Evolutionary conservation across 352 stramenopile species (phyloP), one percentile per base, ranked within the genome.

Genomic region (Phytophthora nicotianae): DNA sequence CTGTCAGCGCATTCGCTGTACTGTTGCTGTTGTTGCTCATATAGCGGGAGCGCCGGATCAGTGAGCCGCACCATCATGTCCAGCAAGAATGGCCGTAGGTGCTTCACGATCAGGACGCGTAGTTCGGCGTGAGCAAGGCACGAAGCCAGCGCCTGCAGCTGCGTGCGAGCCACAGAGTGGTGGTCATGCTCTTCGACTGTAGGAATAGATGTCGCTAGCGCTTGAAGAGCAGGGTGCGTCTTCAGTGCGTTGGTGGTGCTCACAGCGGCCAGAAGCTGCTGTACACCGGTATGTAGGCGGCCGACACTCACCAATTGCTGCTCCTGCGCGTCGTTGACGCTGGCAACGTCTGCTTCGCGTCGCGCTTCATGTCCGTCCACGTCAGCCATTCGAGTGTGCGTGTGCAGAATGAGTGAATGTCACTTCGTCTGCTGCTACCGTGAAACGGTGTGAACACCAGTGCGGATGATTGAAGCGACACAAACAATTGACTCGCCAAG

Each of bases 11-110:
- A 90, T 51, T 71, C 62, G 10, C 2, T 33, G 29, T 58, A 58
- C n/a, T 60, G 29, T 1, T 66, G 19, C 4, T 50, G 16, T 0
- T 54, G 48, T 8, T 55, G 38, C 16, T 89, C 75, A 58, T 83
- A 87, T 37, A 92, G 45, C 26, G 56, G 66, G 14, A 83, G 56
- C 3, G 57, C 62, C 10, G 78, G 72, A 52, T 92, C 77, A 33
- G 83, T 70, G 11, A 96, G 63, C 4, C 82, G 84, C 43, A 75
- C 76, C 40, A 90, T 68, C 37, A 95, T 61, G 38, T 96, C 88
- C 50, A 93, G 59, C 20, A 82, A 47, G 41, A 93, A 96, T 26
- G 86, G 77, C 16, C 83, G 77, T 37, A 96, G 59, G 50, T 92
- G 60, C 51, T 81, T 71, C 23, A 93, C 58, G 16, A 93, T 61